Percentiles rank a stretch among this genome's conserved stretches.
Evolutionary conservation across 768 basidiomycete species (phyloP).

Genomic region (Lactarius deliciosus): DNA sequence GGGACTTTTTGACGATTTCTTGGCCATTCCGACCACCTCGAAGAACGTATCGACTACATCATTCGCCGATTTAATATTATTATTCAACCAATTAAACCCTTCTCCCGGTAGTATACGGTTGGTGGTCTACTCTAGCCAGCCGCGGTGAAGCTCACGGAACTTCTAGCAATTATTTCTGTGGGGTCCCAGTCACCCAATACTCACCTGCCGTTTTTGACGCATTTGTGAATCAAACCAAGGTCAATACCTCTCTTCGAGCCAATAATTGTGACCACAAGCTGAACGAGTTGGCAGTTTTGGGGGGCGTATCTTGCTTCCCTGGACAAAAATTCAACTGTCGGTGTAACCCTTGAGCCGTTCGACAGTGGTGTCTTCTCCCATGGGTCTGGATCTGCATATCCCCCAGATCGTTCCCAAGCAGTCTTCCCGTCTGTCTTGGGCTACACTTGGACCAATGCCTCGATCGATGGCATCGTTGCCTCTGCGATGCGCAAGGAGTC

Average conservation of each 20-base stretch:
- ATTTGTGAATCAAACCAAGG: conserved; percentile 4
- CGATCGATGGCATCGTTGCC: conserved; percentile 43
- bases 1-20: conserved; percentile 29
- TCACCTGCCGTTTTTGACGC: conserved; percentile 5
- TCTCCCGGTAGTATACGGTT: neutral
- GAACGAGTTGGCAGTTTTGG: conserved; percentile 9
- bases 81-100: neutral
- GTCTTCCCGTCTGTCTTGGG: conserved; percentile 8
- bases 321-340: neutral
- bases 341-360: conserved; percentile 8
- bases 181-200: conserved; percentile 2
- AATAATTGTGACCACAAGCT: neutral
- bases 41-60: conserved; percentile 2
- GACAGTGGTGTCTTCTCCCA: conserved; percentile 12
- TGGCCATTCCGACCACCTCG: conserved; percentile 14
- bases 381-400: conserved; percentile 23
- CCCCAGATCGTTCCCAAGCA: conserved; percentile 17
- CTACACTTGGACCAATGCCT: conserved; percentile 17
- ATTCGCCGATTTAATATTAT: conserved; percentile 3
- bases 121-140: neutral
- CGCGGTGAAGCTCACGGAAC: neutral
- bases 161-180: neutral
- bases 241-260: neutral
- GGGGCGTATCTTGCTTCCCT: conserved; percentile 1
- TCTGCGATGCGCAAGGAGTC: conserved; percentile 35